Conservation (phyloP, 2,329 filamentous ascomycete genomes). For the Neonectria ditissima region DNA sequence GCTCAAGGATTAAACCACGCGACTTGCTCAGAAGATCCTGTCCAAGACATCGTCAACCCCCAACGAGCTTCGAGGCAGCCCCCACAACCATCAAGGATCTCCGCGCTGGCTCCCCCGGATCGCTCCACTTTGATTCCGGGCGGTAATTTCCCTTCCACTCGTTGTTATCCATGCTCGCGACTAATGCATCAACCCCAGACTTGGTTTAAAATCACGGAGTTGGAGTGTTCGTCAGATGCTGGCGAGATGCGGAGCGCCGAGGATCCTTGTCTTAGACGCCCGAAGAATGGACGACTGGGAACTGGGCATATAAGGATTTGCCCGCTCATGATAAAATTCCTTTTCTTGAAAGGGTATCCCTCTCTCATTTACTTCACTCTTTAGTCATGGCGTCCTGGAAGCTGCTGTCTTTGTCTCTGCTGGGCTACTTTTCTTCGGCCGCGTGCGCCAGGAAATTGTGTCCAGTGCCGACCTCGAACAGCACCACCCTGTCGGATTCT, state of each 20-base stretch:
- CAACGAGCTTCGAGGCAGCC: background rate
- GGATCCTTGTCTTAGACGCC: background rate
- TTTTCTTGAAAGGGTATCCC: background rate
- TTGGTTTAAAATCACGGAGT: background rate
- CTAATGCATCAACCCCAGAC: constrained; percentile 4
- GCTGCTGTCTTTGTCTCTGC: constrained; percentile 15
- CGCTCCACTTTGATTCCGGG: constrained; percentile 20
- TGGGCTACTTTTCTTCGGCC: constrained; percentile 16
- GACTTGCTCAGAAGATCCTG: constrained; percentile 1
- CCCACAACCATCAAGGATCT: constrained; percentile 4
- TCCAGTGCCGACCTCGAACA: constrained; percentile 17
- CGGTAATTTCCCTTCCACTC: constrained; percentile 19
- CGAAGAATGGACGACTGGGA: background rate
- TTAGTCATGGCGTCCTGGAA: constrained; percentile 16
- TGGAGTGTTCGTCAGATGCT: background rate
- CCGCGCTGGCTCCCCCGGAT: constrained; percentile 19
- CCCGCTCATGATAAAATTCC: background rate
- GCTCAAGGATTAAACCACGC: constrained; percentile 1
- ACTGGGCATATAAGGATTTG: constrained; percentile 14
- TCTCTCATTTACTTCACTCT: background rate
- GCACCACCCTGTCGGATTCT: constrained; percentile 15
- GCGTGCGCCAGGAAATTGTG: constrained; percentile 15
- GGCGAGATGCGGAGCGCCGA: background rate
- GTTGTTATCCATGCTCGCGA: too few species aligned
- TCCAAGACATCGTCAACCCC: background rate